Conservation (phyloP, 441 rosid genomes). For the Euphorbia celastroides region DNA sequence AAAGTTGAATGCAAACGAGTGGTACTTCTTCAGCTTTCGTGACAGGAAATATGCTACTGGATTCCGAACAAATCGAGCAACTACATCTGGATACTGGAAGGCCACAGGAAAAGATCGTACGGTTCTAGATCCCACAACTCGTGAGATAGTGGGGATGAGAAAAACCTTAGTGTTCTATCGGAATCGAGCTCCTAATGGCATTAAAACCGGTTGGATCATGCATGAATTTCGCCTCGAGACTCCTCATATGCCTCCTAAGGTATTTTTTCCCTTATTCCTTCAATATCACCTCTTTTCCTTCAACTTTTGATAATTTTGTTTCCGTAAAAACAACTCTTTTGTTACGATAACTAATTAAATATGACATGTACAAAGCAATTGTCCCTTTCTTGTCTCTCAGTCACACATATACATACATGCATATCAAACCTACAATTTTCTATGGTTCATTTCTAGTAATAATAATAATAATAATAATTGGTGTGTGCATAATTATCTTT, state of each 20-base stretch:
- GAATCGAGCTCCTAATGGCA: conserved; percentile 89
- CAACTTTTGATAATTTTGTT: no score
- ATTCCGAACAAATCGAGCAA: conserved; percentile 79
- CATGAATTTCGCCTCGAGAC: conserved; percentile 93
- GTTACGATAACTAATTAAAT: no score
- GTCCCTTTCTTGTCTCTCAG: conserved; percentile 10
- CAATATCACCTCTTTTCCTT: no score
- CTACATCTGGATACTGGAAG: conserved; percentile 87
- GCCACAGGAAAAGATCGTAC: conserved; percentile 95
- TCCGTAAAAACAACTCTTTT: no score
- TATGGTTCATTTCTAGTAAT: no score
- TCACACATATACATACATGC: not conserved
- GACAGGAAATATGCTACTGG: conserved; percentile 93
- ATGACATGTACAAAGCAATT: not conserved
- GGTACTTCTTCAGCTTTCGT: conserved; percentile 97
- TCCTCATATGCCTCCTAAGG: conserved; percentile 94
- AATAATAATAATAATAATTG: not conserved
- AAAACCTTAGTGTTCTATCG: conserved; percentile 87
- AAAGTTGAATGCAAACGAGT: conserved; percentile 82
- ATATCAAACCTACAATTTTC: not conserved
- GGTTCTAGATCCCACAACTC: conserved; percentile 57
- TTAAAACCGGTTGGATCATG: conserved; percentile 97
- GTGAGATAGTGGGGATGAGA: conserved; percentile 85
- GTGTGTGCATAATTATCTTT: not conserved
- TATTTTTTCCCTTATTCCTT: conserved; percentile 4